These are phyloP conservation scores for Sherardia arvensis DNA, from an alignment of 257 asterid species.

Conservation along the genomic window DNA sequence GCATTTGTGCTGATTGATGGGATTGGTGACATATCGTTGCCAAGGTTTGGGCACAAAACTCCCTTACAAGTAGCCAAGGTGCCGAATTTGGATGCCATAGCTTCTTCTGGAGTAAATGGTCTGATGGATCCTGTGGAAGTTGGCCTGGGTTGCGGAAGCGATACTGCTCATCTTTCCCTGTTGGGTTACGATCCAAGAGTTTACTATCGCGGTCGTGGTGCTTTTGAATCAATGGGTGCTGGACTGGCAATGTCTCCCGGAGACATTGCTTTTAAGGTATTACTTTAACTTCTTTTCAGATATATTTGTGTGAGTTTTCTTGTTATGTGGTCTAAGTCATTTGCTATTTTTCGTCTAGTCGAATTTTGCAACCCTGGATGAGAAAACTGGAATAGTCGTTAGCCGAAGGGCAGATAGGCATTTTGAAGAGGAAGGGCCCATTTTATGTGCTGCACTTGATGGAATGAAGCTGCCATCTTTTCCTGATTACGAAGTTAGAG, in stretches of 20 bases:
- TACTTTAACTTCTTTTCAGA: background rate
- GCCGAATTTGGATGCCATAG: slow-evolving; percentile 76
- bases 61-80: slow-evolving; percentile 67
- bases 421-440: slow-evolving; percentile 97
- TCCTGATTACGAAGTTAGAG: slow-evolving; percentile 90
- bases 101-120: slow-evolving; percentile 86
- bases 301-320: background rate
- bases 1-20: slow-evolving; percentile 92
- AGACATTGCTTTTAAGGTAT: slow-evolving; percentile 89
- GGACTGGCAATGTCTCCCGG: slow-evolving; percentile 96
- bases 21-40: slow-evolving; percentile 84
- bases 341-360: slow-evolving; percentile 35
- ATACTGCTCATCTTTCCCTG: slow-evolving; percentile 90
- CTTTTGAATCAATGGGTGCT: slow-evolving; percentile 98
- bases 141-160: slow-evolving; percentile 94
- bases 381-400: slow-evolving; percentile 67
- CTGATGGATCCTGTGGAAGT: slow-evolving; percentile 98
- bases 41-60: slow-evolving; percentile 61
- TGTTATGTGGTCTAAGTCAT: slow-evolving; percentile 5
- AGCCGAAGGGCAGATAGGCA: slow-evolving; percentile 99
- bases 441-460: slow-evolving; percentile 87
- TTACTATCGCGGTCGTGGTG: slow-evolving; percentile 95
- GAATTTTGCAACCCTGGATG: slow-evolving; percentile 92
- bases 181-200: slow-evolving; percentile 87
- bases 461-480: slow-evolving; percentile 78